Percentiles rank a stretch among this genome's conserved stretches.
These are phyloP conservation scores for Pachyrhizus erosus DNA, from an alignment of 306 rosid genomes.

Conservation along the genomic window DNA sequence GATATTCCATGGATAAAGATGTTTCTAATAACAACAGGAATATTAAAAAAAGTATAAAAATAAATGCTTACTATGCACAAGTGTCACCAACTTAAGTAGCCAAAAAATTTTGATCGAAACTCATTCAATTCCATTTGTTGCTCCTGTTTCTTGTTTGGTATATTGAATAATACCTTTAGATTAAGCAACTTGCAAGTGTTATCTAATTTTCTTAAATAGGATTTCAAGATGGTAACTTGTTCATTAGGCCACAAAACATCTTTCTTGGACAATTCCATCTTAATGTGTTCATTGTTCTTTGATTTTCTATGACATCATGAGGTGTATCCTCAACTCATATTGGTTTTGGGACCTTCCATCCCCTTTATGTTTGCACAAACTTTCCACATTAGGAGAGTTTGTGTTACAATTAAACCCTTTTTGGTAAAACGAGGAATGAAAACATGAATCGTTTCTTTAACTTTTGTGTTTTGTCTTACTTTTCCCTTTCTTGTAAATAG, in stretches of 20 bases:
- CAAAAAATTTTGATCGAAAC: not conserved
- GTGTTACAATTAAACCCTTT: not conserved
- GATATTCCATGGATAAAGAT: no score
- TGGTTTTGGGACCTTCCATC: not conserved
- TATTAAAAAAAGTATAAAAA: no score
- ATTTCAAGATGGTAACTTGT: not conserved
- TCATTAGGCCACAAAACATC: not conserved
- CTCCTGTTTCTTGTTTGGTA: slow-evolving; percentile 5
- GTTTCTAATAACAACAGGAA: no score
- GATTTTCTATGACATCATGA: not conserved
- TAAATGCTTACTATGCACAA: not conserved
- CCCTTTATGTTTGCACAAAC: not conserved
- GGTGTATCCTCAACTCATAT: not conserved
- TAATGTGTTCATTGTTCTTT: not conserved
- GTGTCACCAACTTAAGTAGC: not conserved
- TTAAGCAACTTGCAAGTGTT: not conserved
- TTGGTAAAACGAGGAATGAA: not conserved
- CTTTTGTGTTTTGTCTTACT: not conserved
- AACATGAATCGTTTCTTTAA: not conserved
- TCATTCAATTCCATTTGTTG: not conserved
- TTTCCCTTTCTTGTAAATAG: not conserved
- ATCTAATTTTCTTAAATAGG: not conserved
- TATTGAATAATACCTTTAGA: not conserved
- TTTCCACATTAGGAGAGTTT: not conserved
- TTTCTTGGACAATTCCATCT: not conserved